phyloP scores from a whole-genome alignment of 768 basidiomycete species.

The Gymnopilus junonius region DNA sequence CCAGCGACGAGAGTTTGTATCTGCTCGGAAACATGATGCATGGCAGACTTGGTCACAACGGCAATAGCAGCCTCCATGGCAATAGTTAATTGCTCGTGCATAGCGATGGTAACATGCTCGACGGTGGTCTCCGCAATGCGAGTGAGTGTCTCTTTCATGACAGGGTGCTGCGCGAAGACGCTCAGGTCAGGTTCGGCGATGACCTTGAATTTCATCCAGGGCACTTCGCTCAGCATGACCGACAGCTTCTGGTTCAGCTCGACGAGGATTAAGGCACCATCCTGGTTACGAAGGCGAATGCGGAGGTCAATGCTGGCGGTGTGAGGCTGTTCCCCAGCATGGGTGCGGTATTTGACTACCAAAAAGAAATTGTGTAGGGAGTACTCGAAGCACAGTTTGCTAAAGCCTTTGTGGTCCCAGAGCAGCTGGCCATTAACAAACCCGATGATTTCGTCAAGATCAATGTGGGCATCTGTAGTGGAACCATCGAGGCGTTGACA shows the following conservation, averaged over 20 bases:
- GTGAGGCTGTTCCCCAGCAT: conserved; percentile 4
- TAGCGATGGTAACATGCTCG: conserved; percentile 19
- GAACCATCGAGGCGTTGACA: conserved; percentile 17
- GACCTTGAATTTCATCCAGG: conserved; percentile 31
- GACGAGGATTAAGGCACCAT: conserved; percentile 16
- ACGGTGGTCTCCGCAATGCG: conserved; percentile 23
- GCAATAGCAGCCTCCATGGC: conserved; percentile 18
- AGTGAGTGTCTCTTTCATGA: conserved; percentile 19
- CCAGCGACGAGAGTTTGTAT: conserved; percentile 16
- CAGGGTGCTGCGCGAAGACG: conserved; percentile 20
- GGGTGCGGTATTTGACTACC: conserved; percentile 13
- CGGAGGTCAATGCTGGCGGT: conserved; percentile 16
- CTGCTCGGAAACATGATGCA: conserved; percentile 16
- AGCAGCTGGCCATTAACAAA: conserved; percentile 16
- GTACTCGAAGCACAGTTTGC: conserved; percentile 8
- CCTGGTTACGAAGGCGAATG: conserved; percentile 15
- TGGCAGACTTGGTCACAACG: conserved; percentile 16
- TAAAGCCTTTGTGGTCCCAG: conserved; percentile 16
- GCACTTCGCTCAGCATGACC: conserved; percentile 25
- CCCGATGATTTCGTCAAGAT: conserved; percentile 15
- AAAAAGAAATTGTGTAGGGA: conserved; percentile 15
- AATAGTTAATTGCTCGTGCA: conserved; percentile 18
- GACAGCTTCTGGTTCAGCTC: conserved; percentile 21
- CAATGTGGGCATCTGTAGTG: conserved; percentile 11
- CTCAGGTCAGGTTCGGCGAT: conserved; percentile 26